Evolutionary conservation across 306 rosid species (phyloP), one percentile per base, ranked within the genome.

Genomic region (Abrus precatorius): DNA sequence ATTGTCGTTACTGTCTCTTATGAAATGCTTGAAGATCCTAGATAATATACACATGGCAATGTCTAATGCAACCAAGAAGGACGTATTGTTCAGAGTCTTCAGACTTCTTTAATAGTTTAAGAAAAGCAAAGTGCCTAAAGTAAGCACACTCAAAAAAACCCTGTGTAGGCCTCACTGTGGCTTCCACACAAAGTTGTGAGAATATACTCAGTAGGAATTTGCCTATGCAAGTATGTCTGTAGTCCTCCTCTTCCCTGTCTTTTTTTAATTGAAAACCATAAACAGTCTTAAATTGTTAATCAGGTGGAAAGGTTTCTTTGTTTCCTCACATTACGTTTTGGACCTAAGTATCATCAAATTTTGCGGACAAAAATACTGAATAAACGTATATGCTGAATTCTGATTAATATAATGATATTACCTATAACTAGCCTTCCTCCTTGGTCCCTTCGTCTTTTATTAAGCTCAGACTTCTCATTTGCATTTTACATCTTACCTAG

Each of bases 1-100:
- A 79, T 87, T 82, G 48, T 76, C 38, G 79, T 77, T 86, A 74
- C 75, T 43, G 3, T 72, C 72, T 57, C 82, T 67, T 61, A 49
- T 36, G 69, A 44, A 77, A 63, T 82, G 47, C 82, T 70, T 63
- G 78, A 43, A 60, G 59, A 49, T 71, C 29, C 12, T 57, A 41
- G 68, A 55, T 9, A 10, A 44, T 78, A 53, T 54, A 52, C 38
- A n/a, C 41, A 47, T 47, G 56, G 30, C 34, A 36, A 40, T 52
- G 63, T 87, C 49, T 2, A 69, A 62, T 44, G 68, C 75, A 70
- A 62, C 70, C 72, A 71, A 64, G 47, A 59, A 13, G 52, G 76
- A 70, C 60, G 68, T 41, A 47, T 60, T 49, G 33, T 73, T 80
- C 28, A 14, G 49, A 71, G 50, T 40, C 65, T 59, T 77, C 34